Evolutionary conservation across 768 basidiomycete species (phyloP), one percentile per base, ranked within the genome.

Genomic region (Lactarius hatsudake): DNA sequence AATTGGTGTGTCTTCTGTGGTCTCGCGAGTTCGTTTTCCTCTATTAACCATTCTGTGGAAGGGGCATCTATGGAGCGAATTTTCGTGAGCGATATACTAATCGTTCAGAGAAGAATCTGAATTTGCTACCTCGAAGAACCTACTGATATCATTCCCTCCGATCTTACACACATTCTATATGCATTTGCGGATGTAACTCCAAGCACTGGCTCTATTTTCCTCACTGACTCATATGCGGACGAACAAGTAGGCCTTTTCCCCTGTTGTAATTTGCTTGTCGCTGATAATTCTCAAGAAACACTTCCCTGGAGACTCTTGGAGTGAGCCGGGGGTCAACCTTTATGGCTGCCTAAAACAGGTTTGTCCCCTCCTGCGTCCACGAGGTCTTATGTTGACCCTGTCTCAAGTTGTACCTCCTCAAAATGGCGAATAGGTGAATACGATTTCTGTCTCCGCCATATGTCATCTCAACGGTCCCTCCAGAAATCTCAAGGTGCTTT

Each of bases 311-410:
- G 91, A 93, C 72, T 85, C 85, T 13, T 92, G 89, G 91, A 79
- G 80, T 71, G 90, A 92, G 23, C 68, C 79, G 1, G 92, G 91
- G 23, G 91, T 86, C 75, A 93, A 93, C 72, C 77, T 93, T 6
- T 94, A 92, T 69, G 91, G 91, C 0, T 87, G 86, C 75, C 76
- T 94, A 72, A 93, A 93, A 78, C 92, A 93, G 74, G 81, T 90
- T 36, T 79, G 70, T 45, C 13, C 55, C 20, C 26, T 43, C 28
- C 38, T 26, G 23, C 15, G 18, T 45, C 59, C 10, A 26, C 20
- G 28, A 42, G 42, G 42, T 42, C 42, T 30, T 17, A 40, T 36
- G 15, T 30, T 23, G n/a, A 30, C 8, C 15, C 45, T 30, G 23
- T 54, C 59, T 17, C 23, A 74, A 78, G 76, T 71, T 84, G 57